Percentiles rank a stretch among this genome's conserved stretches.
Evolutionary conservation across 1,139 yeast genomes (phyloP).

Genomic region (Chernovozyma aurita): DNA sequence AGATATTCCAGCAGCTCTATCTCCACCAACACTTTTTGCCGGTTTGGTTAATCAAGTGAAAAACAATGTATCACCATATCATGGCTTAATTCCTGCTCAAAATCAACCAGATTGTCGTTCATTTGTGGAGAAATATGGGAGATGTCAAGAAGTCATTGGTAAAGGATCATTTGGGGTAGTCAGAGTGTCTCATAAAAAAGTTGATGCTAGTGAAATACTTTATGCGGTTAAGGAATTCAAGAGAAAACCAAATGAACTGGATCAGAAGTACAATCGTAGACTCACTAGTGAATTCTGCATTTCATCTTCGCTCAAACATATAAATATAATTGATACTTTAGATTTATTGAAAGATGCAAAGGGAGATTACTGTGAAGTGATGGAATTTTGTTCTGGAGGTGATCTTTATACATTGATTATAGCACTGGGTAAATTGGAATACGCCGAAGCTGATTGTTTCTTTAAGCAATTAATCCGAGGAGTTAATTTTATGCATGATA

Average conservation of each 20-base stretch:
- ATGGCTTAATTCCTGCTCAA: constrained; percentile 12
- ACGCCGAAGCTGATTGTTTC: constrained; percentile 90
- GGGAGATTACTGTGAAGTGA: constrained; percentile 92
- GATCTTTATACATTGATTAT: constrained; percentile 83
- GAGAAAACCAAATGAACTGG: constrained; percentile 38
- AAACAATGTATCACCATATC: constrained; percentile 26
- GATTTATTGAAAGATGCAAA: constrained; percentile 87
- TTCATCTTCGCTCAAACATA: constrained; percentile 43
- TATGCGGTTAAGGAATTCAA: constrained; percentile 49
- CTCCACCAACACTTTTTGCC: constrained; percentile 77
- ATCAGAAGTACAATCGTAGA: constrained; percentile 41
- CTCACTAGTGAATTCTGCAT: constrained; percentile 46
- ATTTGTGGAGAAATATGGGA: constrained; percentile 46
- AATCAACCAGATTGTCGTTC: constrained; percentile 31
- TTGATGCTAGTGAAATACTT: constrained; percentile 23
- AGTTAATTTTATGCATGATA: constrained; percentile 91
- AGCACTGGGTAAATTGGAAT: constrained; percentile 79
- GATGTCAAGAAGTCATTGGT: constrained; percentile 48
- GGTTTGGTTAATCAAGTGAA: constrained; percentile 73
- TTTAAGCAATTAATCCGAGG: constrained; percentile 90
- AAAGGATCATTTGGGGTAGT: constrained; percentile 48
- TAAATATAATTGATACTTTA: constrained; percentile 71
- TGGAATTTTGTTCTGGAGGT: constrained; percentile 96
- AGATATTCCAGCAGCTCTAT: constrained; percentile 5
- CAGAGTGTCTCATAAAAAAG: constrained; percentile 40